Evolutionary conservation across 768 basidiomycete species (phyloP), one percentile per base, ranked within the genome.

Genomic region (Tremella mesenterica): DNA sequence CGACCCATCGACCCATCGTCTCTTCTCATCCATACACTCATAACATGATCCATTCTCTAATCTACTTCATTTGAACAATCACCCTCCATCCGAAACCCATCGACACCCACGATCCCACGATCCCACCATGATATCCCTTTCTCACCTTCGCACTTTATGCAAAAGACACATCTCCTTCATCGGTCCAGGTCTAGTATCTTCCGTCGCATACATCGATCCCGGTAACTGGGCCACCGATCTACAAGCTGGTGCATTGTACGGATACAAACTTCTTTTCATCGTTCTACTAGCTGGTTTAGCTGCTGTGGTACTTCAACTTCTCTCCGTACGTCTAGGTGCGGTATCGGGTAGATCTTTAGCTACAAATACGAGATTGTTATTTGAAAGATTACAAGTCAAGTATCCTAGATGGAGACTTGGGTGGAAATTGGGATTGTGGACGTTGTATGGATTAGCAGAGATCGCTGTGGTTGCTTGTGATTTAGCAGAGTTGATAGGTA

Each of bases 191-290:
- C 76, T 89, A 44, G 81, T 92, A 23, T 88, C 87, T 58, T 80
- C 85, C 8, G 87, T 91, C 8, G 89, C 88, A 0, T 92, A 91
- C 72, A 71, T 73, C 44, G 72, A 73, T 65, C 72, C 72, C 23
- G 70, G 88, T 26, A 92, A 91, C 65, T 90, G 88, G 89, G 82
- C 85, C 16, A 88, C 90, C 14, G 89, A 91, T 74, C 76, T 92
- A 7, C 84, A 87, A 72, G 89, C 89, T 0, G 89, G 89, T 9
- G 85, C 85, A 18, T 71, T 83, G 52, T 92, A 80, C 68, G 90
- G 92, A 0, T 95, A 93, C 73, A 81, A 80, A 55, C 77, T 92
- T 13, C 79, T 97, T 27, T 92, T 93, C 73, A 78, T 88, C 14
- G 83, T 97, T 10, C 78, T 95, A 5, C 70, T 95, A 18, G 77